phyloP scores from a whole-genome alignment of 2,329 filamentous ascomycete genomes.

The Trichoderma sp. region DNA sequence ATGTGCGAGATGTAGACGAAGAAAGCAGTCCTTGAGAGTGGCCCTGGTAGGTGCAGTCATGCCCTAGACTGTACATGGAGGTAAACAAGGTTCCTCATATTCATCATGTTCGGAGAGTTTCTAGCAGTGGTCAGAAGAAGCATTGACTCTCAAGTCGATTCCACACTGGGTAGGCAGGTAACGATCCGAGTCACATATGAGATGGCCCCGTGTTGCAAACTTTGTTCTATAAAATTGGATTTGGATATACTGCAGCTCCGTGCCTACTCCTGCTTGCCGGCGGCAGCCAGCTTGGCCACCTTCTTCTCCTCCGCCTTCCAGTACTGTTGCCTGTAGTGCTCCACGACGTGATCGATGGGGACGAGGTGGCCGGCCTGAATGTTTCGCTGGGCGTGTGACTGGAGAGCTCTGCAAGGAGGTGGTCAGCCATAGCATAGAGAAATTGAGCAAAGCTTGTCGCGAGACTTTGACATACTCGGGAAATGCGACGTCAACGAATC shows the following conservation, averaged over 20 bases:
- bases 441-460: no score
- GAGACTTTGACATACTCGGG: constrained; percentile 54
- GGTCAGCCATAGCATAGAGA: not conserved
- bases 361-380: constrained; percentile 57
- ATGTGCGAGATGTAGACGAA: no score
- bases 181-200: not conserved
- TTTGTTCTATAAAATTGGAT: constrained; percentile 16
- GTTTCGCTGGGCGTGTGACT: constrained; percentile 55
- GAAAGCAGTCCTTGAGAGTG: no score
- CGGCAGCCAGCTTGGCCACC: constrained; percentile 49
- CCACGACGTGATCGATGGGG: constrained; percentile 59
- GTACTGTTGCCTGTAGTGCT: constrained; percentile 60
- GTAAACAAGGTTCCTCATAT: no score
- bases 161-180: no score
- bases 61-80: no score
- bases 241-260: constrained; percentile 17
- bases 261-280: constrained; percentile 39
- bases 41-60: no score
- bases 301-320: constrained; percentile 59
- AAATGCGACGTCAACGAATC: constrained; percentile 55
- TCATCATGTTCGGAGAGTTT: no score
- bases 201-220: constrained; percentile 1
- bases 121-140: no score
- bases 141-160: no score
- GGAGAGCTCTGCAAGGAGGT: constrained; percentile 48